A percentile compares a stretch with the other conserved stretches of the same genome.
These are phyloP conservation scores for Brassica juncea DNA, from an alignment of 345 rosid genomes.

Conservation along the genomic window DNA sequence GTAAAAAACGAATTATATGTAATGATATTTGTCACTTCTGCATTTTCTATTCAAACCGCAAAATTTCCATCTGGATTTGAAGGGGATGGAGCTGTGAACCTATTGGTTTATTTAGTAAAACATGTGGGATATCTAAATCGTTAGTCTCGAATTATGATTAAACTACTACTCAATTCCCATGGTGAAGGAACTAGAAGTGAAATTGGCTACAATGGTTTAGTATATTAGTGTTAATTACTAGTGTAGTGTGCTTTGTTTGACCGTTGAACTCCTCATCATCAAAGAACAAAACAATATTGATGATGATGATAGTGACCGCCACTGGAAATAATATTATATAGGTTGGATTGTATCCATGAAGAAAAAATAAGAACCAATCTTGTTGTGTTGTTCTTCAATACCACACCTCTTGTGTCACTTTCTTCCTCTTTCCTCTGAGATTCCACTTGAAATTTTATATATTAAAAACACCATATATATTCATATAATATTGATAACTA, in stretches of 20 bases:
- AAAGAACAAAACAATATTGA: slow-evolving; percentile 12
- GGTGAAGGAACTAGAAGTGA: not conserved
- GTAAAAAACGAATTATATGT: no score
- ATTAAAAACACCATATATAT: not conserved
- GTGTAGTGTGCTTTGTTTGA: slow-evolving; percentile 29
- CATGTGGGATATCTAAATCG: no score
- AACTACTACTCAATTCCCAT: not conserved
- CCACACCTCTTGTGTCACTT: slow-evolving; percentile 34
- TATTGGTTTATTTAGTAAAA: no score
- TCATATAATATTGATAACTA: not conserved
- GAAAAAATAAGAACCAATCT: slow-evolving; percentile 36
- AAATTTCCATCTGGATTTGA: no score
- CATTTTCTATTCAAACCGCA: no score
- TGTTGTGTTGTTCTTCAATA: slow-evolving; percentile 15
- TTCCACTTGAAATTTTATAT: not conserved
- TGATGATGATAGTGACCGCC: slow-evolving; percentile 7
- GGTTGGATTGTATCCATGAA: slow-evolving; percentile 29
- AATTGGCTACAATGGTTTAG: not conserved
- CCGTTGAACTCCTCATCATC: slow-evolving; percentile 11
- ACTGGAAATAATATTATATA: not conserved
- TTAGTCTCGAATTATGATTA: not conserved
- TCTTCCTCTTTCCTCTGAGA: slow-evolving; percentile 22
- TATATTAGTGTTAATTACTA: not conserved
- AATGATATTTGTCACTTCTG: no score
- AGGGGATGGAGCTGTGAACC: no score